A percentile compares a stretch with the other conserved stretches of the same genome.
Evolutionary conservation across 495 filamentous ascomycete genomes (phyloP).

Genomic region (Podospora conica): DNA sequence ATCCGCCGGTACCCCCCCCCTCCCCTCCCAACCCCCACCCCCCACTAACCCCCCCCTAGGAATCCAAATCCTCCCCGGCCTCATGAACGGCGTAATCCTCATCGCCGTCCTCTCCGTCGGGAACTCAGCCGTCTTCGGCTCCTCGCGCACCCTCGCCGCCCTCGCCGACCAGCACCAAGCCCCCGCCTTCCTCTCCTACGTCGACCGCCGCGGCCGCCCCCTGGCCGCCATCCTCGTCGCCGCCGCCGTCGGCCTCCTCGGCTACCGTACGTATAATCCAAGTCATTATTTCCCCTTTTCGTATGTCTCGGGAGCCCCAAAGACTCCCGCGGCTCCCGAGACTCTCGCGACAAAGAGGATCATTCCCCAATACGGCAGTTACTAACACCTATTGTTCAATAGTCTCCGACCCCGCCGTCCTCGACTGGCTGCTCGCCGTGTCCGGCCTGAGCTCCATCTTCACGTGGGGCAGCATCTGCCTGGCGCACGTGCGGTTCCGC

Average conservation of each 20-base stretch:
- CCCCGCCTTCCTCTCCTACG: conserved; percentile 67
- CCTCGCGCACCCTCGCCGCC: conserved; percentile 77
- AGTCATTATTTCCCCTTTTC: too few species aligned
- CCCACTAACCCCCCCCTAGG: conserved; percentile 26
- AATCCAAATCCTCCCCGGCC: conserved; percentile 65
- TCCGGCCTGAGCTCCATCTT: conserved; percentile 86
- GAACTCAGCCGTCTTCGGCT: conserved; percentile 82
- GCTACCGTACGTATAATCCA: too few species aligned
- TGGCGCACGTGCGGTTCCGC: conserved; percentile 89
- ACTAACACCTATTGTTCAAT: too few species aligned
- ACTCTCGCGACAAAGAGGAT: too few species aligned
- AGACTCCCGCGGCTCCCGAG: too few species aligned
- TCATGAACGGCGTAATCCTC: conserved; percentile 89
- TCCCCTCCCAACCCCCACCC: conserved; percentile 35
- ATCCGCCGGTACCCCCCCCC: conserved; percentile 66
- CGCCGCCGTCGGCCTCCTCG: conserved; percentile 64
- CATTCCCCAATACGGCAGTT: too few species aligned
- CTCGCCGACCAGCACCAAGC: conserved; percentile 83
- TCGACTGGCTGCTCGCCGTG: conserved; percentile 84
- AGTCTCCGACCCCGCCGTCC: conserved; percentile 67
- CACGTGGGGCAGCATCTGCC: conserved; percentile 88
- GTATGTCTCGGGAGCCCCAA: too few species aligned
- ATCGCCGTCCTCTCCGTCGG: conserved; percentile 83
- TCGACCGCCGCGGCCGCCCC: conserved; percentile 78
- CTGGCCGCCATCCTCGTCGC: conserved; percentile 66